Evolutionary conservation across 192 early-diverging fungal species (phyloP).

Genomic region (Thamnidium elegans): DNA sequence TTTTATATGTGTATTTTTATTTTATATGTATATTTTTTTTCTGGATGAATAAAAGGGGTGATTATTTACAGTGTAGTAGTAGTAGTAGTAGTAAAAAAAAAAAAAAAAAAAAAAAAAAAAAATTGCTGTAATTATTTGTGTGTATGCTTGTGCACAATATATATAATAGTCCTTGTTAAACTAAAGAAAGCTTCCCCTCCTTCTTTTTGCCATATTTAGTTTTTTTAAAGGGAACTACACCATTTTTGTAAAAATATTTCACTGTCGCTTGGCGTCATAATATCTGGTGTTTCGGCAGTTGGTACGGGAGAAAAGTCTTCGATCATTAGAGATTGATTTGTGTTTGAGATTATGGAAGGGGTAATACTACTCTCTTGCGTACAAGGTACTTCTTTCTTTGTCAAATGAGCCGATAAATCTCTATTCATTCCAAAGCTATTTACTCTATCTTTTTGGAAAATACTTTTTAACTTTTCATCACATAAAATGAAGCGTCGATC

Average conservation of each 20-base stretch:
- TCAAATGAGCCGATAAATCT: slow-evolving; percentile 52
- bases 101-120: too few relatives aligned
- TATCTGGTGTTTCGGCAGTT: slow-evolving; percentile 22
- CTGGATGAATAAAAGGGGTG: too few relatives aligned
- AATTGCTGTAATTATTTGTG: too few relatives aligned
- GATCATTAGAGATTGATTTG: not conserved
- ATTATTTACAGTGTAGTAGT: too few relatives aligned
- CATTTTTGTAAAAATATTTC: not conserved
- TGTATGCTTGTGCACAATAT: too few relatives aligned
- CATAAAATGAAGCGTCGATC: slow-evolving; percentile 54
- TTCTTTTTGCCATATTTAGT: too few relatives aligned
- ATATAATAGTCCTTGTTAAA: too few relatives aligned
- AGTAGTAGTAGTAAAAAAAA: too few relatives aligned
- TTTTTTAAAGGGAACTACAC: too few relatives aligned
- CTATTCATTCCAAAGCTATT: slow-evolving; percentile 63
- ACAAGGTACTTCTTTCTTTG: slow-evolving; percentile 33
- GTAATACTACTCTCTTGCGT: not conserved
- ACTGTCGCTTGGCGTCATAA: slow-evolving; percentile 10
- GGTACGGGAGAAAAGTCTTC: slow-evolving; percentile 1
- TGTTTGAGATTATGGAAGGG: not conserved
- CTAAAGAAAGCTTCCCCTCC: too few relatives aligned
- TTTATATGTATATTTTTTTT: too few relatives aligned
- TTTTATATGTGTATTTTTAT: too few relatives aligned
- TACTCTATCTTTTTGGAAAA: slow-evolving; percentile 51
- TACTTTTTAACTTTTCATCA: slow-evolving; percentile 44